A percentile compares a stretch with the other conserved stretches of the same genome.
phyloP scores from a whole-genome alignment of 2,329 filamentous ascomycete genomes.

The Drechmeria coniospora region DNA sequence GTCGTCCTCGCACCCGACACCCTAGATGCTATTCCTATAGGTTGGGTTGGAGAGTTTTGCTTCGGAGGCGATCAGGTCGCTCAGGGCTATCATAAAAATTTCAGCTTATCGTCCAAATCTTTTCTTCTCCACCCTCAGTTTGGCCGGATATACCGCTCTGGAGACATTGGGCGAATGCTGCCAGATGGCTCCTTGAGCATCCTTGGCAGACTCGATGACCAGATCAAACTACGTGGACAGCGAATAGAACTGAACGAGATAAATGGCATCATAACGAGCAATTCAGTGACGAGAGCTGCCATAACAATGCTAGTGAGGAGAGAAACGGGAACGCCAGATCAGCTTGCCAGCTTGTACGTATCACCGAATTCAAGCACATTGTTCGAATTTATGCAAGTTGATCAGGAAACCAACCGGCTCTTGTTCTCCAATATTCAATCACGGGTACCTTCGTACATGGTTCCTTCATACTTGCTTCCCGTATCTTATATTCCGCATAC shows the following conservation, averaged over 20 bases:
- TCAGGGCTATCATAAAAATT: conserved; percentile 55
- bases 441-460: conserved; percentile 58
- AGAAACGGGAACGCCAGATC: conserved; percentile 23
- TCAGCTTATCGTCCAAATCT: conserved; percentile 44
- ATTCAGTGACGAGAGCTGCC: conserved; percentile 40
- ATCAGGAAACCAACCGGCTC: conserved; percentile 17
- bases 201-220: conserved; percentile 57
- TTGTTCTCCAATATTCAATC: conserved; percentile 40
- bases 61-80: conserved; percentile 76
- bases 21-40: conserved; percentile 44
- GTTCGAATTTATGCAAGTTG: conserved; percentile 23
- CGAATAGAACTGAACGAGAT: conserved; percentile 69
- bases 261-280: conserved; percentile 42
- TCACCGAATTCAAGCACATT: conserved; percentile 14
- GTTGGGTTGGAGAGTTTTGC: conserved; percentile 68
- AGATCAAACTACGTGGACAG: conserved; percentile 70
- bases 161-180: conserved; percentile 68
- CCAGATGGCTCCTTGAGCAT: conserved; percentile 62
- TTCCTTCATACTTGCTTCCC: conserved; percentile 60
- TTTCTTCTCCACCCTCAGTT: conserved; percentile 54
- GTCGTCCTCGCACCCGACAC: conserved; percentile 39
- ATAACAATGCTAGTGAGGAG: conserved; percentile 42
- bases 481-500: conserved; percentile 57
- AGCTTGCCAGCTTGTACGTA: conserved; percentile 57
- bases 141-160: conserved; percentile 67